phyloP scores from a whole-genome alignment of 2,329 filamentous ascomycete species.

The Sarocladium kiliense region DNA sequence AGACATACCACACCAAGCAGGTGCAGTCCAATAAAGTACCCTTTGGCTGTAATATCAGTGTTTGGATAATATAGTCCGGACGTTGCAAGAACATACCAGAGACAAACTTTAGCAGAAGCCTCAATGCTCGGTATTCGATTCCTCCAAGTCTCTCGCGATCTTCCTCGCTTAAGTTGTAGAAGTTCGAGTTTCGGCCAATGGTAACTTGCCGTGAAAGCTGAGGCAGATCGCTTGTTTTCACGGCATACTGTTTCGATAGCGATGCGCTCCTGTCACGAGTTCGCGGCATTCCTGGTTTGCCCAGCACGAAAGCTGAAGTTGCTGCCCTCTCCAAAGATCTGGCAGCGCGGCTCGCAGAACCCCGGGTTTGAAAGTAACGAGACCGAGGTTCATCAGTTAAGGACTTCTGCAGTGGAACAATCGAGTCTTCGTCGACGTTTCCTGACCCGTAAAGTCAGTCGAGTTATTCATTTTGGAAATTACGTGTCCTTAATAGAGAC shows the following conservation, averaged over 20 bases:
- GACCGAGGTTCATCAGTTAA: no score
- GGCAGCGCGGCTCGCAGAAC: no score
- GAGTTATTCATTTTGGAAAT: no score
- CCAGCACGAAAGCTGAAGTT: not conserved
- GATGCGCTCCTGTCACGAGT: not conserved
- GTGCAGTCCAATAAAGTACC: constrained; percentile 40
- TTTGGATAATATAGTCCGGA: not conserved
- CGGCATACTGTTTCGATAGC: not conserved
- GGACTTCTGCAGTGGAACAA: no score
- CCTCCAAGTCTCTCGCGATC: constrained; percentile 43
- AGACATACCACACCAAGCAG: constrained; percentile 43
- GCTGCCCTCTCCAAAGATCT: no score
- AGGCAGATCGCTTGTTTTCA: constrained; percentile 25
- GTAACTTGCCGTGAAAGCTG: constrained; percentile 36
- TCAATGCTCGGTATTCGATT: constrained; percentile 46
- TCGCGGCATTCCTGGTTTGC: not conserved
- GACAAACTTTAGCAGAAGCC: constrained; percentile 42
- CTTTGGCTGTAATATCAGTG: constrained; percentile 16
- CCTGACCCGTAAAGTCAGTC: no score
- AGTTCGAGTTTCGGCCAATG: constrained; percentile 40
- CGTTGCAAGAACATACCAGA: constrained; percentile 29
- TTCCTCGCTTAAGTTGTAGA: constrained; percentile 33
- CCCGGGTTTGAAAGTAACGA: no score
- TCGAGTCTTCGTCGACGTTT: no score
- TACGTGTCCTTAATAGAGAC: no score